Percentiles rank a stretch among this genome's conserved stretches.
Conservation (phyloP, 2,329 filamentous ascomycete genomes). For the Lithohypha guttulata region DNA sequence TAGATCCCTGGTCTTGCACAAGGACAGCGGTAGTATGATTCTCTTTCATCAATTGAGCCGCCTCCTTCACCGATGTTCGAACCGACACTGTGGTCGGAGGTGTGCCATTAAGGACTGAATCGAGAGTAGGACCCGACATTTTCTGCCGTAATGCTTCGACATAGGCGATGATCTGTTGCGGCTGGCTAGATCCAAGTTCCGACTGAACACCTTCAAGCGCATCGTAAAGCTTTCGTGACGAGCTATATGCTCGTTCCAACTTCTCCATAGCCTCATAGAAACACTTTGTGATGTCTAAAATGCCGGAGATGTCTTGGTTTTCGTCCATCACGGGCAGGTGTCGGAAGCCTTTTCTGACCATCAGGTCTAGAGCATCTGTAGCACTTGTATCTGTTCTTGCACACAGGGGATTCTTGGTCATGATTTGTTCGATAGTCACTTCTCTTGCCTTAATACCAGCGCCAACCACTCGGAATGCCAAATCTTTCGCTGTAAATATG, state of each 20-base stretch:
- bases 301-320: constrained; percentile 97
- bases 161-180: constrained; percentile 97
- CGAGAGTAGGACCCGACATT: constrained; percentile 95
- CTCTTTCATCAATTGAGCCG: constrained; percentile 93
- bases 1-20: constrained; percentile 91
- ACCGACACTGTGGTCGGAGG: constrained; percentile 93
- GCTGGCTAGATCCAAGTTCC: constrained; percentile 87
- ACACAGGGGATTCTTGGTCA: constrained; percentile 98
- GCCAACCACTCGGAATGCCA: constrained; percentile 93
- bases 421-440: constrained; percentile 93
- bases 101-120: constrained; percentile 83
- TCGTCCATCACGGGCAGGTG: constrained; percentile 99
- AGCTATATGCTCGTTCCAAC: constrained; percentile 91
- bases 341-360: constrained; percentile 96
- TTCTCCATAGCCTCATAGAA: constrained; percentile 99
- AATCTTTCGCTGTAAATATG: constrained; percentile 97
- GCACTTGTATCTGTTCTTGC: constrained; percentile 96
- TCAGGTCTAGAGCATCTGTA: constrained; percentile 90
- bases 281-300: constrained; percentile 97
- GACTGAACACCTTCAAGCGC: constrained; percentile 95
- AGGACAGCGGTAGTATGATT: constrained; percentile 95
- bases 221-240: constrained; percentile 95
- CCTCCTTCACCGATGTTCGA: constrained; percentile 90
- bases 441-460: constrained; percentile 77
- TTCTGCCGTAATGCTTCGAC: constrained; percentile 89